Evolutionary conservation across 2,329 filamentous ascomycete species (phyloP).

Genomic region (Botrytis elliptica): DNA sequence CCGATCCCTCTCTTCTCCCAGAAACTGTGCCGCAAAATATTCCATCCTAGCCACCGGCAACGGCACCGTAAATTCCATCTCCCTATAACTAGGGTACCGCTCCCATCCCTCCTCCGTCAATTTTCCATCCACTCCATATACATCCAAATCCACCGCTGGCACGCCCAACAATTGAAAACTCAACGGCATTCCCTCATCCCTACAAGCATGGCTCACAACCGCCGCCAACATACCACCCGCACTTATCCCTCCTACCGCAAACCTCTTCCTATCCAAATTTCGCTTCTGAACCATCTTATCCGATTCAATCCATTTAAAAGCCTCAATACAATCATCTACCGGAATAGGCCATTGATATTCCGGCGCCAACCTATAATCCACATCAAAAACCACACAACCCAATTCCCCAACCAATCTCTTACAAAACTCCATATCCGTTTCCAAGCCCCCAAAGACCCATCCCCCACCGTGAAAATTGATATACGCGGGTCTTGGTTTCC

Average conservation of each 20-base stretch:
- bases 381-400: constrained; percentile 45
- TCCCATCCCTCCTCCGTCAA: constrained; percentile 17
- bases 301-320: constrained; percentile 42
- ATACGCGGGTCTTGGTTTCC: constrained; percentile 41
- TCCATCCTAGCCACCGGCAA: constrained; percentile 27
- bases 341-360: constrained; percentile 47
- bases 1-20: constrained; percentile 21
- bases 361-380: constrained; percentile 47
- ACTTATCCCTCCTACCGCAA: constrained; percentile 29
- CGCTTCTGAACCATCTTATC: constrained; percentile 29
- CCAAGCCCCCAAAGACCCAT: constrained; percentile 46
- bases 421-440: constrained; percentile 43
- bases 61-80: constrained; percentile 25
- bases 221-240: constrained; percentile 30
- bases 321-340: constrained; percentile 47
- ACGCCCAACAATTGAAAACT: constrained; percentile 28
- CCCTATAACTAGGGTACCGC: constrained; percentile 27
- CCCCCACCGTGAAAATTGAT: constrained; percentile 39
- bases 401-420: constrained; percentile 43
- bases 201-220: constrained; percentile 27
- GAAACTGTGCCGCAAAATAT: constrained; percentile 27
- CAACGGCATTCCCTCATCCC: constrained; percentile 26
- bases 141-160: constrained; percentile 26
- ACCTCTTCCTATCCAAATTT: constrained; percentile 23
- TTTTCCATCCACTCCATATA: constrained; percentile 21